A percentile compares a stretch with the other conserved stretches of the same genome.
Evolutionary conservation across 352 stramenopile genomes (phyloP).

Genomic region (Aphanomyces euteiches): DNA sequence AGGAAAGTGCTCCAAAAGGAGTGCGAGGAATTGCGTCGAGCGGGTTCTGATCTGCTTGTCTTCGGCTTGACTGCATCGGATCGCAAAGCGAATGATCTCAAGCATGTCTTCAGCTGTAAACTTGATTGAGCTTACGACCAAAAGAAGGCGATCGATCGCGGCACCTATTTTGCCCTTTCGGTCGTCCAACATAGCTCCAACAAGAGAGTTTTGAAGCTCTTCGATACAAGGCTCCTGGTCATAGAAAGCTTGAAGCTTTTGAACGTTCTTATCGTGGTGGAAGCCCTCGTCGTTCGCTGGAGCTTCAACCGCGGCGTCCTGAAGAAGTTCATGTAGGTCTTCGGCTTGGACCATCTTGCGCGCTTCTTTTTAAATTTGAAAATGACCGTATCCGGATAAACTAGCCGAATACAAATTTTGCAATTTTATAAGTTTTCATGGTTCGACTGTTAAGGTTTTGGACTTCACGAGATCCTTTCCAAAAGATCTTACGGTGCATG

Average conservation of each 20-base stretch:
- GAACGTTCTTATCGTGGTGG: conserved; percentile 39
- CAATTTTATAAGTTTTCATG: no score
- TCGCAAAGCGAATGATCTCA: conserved; percentile 34
- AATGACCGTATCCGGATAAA: neutral
- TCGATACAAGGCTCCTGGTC: conserved; percentile 44
- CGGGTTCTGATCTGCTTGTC: conserved; percentile 54
- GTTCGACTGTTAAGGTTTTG: no score
- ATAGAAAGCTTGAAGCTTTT: conserved; percentile 50
- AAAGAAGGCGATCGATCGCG: conserved; percentile 24
- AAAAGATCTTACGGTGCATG: no score
- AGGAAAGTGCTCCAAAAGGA: conserved; percentile 52
- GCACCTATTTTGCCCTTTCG: conserved; percentile 47
- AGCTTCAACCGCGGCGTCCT: conserved; percentile 13
- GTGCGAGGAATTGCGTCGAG: conserved; percentile 58
- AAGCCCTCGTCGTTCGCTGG: conserved; percentile 41
- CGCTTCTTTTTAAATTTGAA: conserved; percentile 18
- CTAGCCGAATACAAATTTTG: no score
- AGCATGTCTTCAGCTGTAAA: conserved; percentile 55
- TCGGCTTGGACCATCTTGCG: neutral
- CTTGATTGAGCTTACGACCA: conserved; percentile 31
- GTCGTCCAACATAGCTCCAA: conserved; percentile 50
- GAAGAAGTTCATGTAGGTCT: conserved; percentile 24
- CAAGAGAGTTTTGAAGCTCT: conserved; percentile 54
- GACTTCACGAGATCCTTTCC: no score
- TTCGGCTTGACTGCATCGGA: conserved; percentile 54